phyloP scores from a whole-genome alignment of 176 grass and related monocot species.

The Avena atlantica region DNA sequence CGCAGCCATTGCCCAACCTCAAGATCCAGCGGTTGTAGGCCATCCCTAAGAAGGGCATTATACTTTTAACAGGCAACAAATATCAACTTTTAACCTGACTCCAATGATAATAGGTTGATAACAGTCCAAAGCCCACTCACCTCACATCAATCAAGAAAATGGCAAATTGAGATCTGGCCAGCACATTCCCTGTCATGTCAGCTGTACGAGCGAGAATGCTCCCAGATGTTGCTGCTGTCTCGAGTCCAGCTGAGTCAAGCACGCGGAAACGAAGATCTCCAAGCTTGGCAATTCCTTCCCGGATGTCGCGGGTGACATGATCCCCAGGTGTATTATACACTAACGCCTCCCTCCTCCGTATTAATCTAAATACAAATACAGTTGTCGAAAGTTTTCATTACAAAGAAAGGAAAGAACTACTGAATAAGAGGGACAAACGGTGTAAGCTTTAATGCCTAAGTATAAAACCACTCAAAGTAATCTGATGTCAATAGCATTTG shows the following conservation, averaged over 20 bases:
- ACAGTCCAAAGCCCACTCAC: slow-evolving; percentile 48
- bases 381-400: neutral
- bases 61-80: slow-evolving; percentile 34
- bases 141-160: slow-evolving; percentile 99
- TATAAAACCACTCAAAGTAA: neutral
- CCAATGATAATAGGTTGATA: slow-evolving; percentile 31
- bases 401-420: neutral
- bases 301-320: slow-evolving; percentile 91
- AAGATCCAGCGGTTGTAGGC: slow-evolving; percentile 85
- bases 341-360: slow-evolving; percentile 89
- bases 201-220: slow-evolving; percentile 89
- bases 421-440: neutral
- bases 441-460: slow-evolving; percentile 2
- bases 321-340: slow-evolving; percentile 97
- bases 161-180: slow-evolving; percentile 83
- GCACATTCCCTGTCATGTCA: slow-evolving; percentile 83
- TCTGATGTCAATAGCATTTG: neutral
- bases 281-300: slow-evolving; percentile 93
- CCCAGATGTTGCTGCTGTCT: slow-evolving; percentile 85
- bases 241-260: slow-evolving; percentile 90
- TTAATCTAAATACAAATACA: slow-evolving; percentile 53
- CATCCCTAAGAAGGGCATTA: slow-evolving; percentile 66
- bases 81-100: neutral
- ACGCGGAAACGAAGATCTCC: slow-evolving; percentile 91
- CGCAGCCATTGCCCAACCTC: slow-evolving; percentile 91